Percentiles rank a stretch among this genome's conserved stretches.
phyloP scores from a whole-genome alignment of 208 protist species.

The Jaenimonas drosophilae region DNA sequence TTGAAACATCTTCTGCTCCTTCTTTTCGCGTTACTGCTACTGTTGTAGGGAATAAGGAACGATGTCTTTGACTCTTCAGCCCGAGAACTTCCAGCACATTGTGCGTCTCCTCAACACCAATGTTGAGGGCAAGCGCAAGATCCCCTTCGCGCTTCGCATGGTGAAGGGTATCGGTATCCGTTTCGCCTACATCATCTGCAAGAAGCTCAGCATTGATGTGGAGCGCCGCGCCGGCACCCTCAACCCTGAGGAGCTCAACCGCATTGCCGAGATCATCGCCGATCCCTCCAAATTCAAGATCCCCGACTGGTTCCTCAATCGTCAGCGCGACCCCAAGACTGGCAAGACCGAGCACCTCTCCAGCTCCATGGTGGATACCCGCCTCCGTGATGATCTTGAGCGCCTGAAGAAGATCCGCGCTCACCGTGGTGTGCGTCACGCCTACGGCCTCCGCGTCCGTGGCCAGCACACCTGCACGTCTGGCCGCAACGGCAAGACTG shows the following conservation, averaged over 20 bases:
- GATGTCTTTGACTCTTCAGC: constrained; percentile 57
- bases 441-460: constrained; percentile 97
- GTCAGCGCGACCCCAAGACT: constrained; percentile 97
- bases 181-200: constrained; percentile 98
- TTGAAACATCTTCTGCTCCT: too few relatives aligned
- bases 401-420: constrained; percentile 98
- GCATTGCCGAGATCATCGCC: constrained; percentile 96
- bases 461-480: constrained; percentile 99
- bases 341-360: constrained; percentile 97
- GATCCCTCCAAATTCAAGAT: constrained; percentile 99
- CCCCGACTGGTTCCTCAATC: constrained; percentile 99
- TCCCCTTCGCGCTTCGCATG: constrained; percentile 96
- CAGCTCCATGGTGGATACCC: constrained; percentile 95
- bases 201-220: constrained; percentile 98
- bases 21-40: too few relatives aligned
- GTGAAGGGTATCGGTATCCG: constrained; percentile 99
- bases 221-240: constrained; percentile 94
- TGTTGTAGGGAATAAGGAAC: too few relatives aligned
- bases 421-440: constrained; percentile 99
- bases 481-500: constrained; percentile 93
- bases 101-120: constrained; percentile 99
- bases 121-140: constrained; percentile 97
- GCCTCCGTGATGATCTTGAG: constrained; percentile 99
- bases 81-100: constrained; percentile 98
- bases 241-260: constrained; percentile 94